These are phyloP conservation scores for Trametes punicea DNA, from an alignment of 768 basidiomycete species.

Conservation along the genomic window DNA sequence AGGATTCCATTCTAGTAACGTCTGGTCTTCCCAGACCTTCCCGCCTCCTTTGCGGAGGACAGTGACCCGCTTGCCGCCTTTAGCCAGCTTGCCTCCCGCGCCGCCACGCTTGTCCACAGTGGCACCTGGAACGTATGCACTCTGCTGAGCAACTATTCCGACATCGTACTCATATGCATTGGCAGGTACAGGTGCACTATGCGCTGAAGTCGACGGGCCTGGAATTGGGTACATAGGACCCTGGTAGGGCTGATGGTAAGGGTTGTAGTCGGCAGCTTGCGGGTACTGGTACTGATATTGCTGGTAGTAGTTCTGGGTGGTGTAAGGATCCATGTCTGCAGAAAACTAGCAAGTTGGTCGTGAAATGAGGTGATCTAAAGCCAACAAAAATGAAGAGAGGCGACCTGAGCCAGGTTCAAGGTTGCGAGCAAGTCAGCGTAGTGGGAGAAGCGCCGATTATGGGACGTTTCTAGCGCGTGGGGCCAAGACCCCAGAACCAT, in stretches of 20 bases:
- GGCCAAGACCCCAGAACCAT: constrained; percentile 3
- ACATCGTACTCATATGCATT: constrained; percentile 94
- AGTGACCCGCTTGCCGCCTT: constrained; percentile 89
- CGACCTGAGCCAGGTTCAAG: background rate
- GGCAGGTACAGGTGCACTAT: constrained; percentile 76
- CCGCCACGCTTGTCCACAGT: constrained; percentile 87
- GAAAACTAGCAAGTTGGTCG: background rate
- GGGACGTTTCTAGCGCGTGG: constrained; percentile 1
- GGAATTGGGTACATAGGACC: constrained; percentile 69
- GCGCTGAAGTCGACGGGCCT: constrained; percentile 60
- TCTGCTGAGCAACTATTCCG: constrained; percentile 85
- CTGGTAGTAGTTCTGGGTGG: constrained; percentile 43
- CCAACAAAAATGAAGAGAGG: background rate
- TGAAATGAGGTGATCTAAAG: background rate
- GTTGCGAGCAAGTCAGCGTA: constrained; percentile 1
- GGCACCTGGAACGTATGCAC: constrained; percentile 89
- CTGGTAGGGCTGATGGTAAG: constrained; percentile 78
- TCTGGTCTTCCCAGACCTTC: constrained; percentile 98
- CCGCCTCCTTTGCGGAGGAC: constrained; percentile 95
- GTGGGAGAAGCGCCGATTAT: background rate
- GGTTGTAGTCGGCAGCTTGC: constrained; percentile 55
- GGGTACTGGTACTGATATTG: constrained; percentile 33
- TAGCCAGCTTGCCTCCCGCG: constrained; percentile 79
- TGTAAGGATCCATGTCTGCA: constrained; percentile 28
- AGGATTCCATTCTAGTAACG: constrained; percentile 95